A percentile compares a stretch with the other conserved stretches of the same genome.
phyloP scores from a whole-genome alignment of 257 asterid species.

The Nemophila menziesii region DNA sequence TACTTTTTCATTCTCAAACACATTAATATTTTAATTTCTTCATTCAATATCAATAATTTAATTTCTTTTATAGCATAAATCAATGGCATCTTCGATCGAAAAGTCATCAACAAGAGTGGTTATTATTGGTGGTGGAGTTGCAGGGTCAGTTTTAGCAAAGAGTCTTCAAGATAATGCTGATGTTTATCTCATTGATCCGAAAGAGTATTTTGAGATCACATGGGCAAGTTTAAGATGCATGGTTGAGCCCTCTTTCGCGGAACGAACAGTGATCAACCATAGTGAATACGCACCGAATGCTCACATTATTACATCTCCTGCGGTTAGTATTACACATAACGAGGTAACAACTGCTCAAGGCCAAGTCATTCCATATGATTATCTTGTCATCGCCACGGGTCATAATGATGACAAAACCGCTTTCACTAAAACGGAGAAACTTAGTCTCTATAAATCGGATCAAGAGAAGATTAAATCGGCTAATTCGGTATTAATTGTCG shows the following conservation, averaged over 20 bases:
- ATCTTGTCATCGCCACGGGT: constrained; percentile 10
- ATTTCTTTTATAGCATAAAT: too few relatives aligned
- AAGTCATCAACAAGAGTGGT: constrained; percentile 4
- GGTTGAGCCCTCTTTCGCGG: constrained; percentile 10
- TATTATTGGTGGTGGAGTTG: constrained; percentile 18
- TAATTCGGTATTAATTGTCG: constrained; percentile 13
- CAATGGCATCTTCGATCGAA: neutral
- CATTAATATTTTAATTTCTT: too few relatives aligned
- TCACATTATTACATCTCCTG: constrained; percentile 5
- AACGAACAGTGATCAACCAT: constrained; percentile 12
- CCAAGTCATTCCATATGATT: constrained; percentile 2
- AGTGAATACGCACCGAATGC: constrained; percentile 7
- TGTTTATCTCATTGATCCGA: constrained; percentile 12
- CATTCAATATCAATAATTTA: neutral
- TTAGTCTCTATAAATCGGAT: constrained; percentile 3
- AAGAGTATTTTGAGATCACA: constrained; percentile 14
- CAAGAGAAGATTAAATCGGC: constrained; percentile 12
- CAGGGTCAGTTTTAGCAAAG: constrained; percentile 13
- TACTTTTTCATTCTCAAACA: neutral
- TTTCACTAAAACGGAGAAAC: constrained; percentile 5
- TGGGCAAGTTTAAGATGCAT: constrained; percentile 15
- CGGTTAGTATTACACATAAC: constrained; percentile 7
- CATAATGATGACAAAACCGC: constrained; percentile 4
- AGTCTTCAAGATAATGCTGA: constrained; percentile 5
- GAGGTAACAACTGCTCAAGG: constrained; percentile 8